These are phyloP conservation scores for Endocladia muricata DNA, from an alignment of 31 red algal species.

Conservation along the genomic window DNA sequence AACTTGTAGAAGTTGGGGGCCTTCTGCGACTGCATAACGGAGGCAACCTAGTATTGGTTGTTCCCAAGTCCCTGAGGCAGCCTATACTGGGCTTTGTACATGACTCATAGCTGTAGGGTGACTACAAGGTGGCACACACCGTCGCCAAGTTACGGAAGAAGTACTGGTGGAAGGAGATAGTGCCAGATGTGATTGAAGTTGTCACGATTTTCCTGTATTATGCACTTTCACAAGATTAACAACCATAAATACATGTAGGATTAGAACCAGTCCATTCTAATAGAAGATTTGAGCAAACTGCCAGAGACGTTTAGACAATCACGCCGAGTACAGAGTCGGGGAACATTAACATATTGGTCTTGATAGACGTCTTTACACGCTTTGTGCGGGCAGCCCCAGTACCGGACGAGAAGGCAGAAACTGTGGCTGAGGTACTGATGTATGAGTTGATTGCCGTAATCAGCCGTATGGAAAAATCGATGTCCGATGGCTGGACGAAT, in stretches of 20 bases:
- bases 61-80: not conserved
- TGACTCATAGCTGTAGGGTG: not conserved
- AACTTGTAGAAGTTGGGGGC: not conserved
- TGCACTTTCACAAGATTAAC: not conserved
- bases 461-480: not conserved
- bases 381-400: not conserved
- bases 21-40: not conserved
- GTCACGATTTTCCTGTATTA: not conserved
- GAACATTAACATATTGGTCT: not conserved
- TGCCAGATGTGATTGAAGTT: not conserved
- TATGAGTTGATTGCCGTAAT: not conserved
- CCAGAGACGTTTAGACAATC: not conserved
- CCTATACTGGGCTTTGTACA: not conserved
- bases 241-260: not conserved
- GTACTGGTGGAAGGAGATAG: conserved; percentile 22
- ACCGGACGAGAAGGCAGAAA: not conserved
- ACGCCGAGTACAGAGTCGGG: not conserved
- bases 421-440: not conserved
- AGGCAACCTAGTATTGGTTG: not conserved
- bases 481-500: not conserved
- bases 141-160: not conserved
- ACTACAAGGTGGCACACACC: conserved; percentile 9
- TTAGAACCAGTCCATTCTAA: not conserved
- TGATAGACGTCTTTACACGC: not conserved
- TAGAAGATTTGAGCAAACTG: not conserved